Evolutionary conservation across 2,329 filamentous ascomycete genomes (phyloP), one percentile per base, ranked within the genome.

Genomic region (Trichoderma brevicompactum): DNA sequence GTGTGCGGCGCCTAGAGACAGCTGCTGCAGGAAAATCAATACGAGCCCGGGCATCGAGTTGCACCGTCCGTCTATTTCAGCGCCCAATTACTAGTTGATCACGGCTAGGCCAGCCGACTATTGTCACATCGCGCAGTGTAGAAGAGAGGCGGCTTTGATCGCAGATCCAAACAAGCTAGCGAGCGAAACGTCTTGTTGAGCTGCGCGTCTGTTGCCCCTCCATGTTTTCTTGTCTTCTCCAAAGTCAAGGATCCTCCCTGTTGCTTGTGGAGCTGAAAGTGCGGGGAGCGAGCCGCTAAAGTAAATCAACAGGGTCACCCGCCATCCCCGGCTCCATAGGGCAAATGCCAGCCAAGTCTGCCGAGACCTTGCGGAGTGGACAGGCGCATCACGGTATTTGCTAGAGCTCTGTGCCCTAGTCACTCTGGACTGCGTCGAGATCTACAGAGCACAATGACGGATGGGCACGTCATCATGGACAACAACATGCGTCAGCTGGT

Each of bases 211-310:
- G n/a, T 28, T 43, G 44, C 36, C 59, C 59, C 36, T 34, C 17
- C 36, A 62, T 28, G 23, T 3, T 28, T 28, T 28, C 23, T 28
- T 28, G 23, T 28, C 23, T 28, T 28, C 23, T 28, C 23, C 23
- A 28, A 28, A 28, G 23, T 28, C 23, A 28, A 28, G 23, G 23
- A 28, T 28, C 23, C 23, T 28, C 23, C 23, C 5, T 28, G 23
- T 28, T 28, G 23, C 23, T 28, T 28, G 55, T 19, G 55, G 43
- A 52, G 40, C 43, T 23, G 28, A 63, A 46, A 54, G 60, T 63
- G 60, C 60, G 60, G 60, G 60, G 60, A 53, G 52, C 19, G 12
- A 23, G 19, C 38, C 60, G 60, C 49, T 63, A 54, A 36, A 17
- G 36, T 10, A 8, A 43, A 52, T 13, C 28, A 36, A 44, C 28